phyloP scores from a whole-genome alignment of 768 basidiomycete species.

The Amanita pseudoporphyria region DNA sequence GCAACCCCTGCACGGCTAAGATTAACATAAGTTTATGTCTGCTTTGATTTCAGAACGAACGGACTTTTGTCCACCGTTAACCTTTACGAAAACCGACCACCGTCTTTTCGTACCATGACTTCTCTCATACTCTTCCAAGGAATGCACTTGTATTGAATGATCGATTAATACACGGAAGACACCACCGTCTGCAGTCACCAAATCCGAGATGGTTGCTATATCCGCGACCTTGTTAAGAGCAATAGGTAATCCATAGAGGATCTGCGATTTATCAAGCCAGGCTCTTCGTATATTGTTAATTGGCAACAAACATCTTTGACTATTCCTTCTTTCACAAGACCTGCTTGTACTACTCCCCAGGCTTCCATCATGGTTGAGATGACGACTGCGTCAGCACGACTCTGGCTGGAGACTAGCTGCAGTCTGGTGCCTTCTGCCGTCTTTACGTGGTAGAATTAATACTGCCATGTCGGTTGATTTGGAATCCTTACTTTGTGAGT shows the following conservation, averaged over 20 bases:
- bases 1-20: conserved; percentile 65
- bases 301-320: conserved; percentile 60
- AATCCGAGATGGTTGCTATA: conserved; percentile 48
- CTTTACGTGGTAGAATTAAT: conserved; percentile 23
- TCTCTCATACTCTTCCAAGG: conserved; percentile 52
- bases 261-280: conserved; percentile 28
- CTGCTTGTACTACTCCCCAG: conserved; percentile 59
- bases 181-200: conserved; percentile 45
- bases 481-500: conserved; percentile 54
- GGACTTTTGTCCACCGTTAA: conserved; percentile 72
- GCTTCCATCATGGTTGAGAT: conserved; percentile 83
- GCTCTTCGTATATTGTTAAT: conserved; percentile 5
- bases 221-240: conserved; percentile 64
- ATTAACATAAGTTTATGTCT: conserved; percentile 10
- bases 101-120: conserved; percentile 25
- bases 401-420: conserved; percentile 49
- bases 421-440: conserved; percentile 67
- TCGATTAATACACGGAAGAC: conserved; percentile 64
- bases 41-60: conserved; percentile 13
- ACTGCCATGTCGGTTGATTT: not conserved
- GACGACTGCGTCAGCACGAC: conserved; percentile 51
- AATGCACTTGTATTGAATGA: conserved; percentile 60
- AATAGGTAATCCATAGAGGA: conserved; percentile 75
- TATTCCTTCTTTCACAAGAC: conserved; percentile 59
- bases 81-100: conserved; percentile 78